Evolutionary conservation across 805 yeast species (phyloP), one percentile per base, ranked within the genome.

Genomic region (Candida nanaspora): DNA sequence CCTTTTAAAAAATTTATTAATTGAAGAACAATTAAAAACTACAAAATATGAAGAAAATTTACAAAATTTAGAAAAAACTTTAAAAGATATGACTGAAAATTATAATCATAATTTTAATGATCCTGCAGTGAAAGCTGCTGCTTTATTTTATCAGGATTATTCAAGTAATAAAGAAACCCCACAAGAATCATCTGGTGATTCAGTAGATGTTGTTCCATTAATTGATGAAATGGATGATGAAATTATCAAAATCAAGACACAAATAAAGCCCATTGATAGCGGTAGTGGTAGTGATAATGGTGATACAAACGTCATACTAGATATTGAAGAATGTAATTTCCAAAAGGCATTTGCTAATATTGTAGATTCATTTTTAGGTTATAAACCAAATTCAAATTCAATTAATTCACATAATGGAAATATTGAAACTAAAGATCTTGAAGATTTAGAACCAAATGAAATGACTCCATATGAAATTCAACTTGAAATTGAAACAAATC

Each of bases 101-200:
- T 88, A 84, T 60, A 86, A 87, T 51, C 86, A 84, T 37, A 83
- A 87, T 52, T 77, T 87, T 63, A 87, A 89, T 55, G 96, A 89
- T 61, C 76, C 78, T 7, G 94, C 89, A 0, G 96, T 89, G 16
- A 86, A 86, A 57, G 72, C 68, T 18, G 80, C 89, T 1, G 80
- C 87, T 15, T 65, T 72, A 16, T 63, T 65, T 0, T 82, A 60
- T 53, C 75, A 73, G 35, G 70, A 75, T 46, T 69, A 72, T 48
- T 48, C 59, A 8, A 70, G 74, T 10, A 70, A 71, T 46, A 59
- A 63, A 32, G 60, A 41, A 4, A 38, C 33, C 13, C 36, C n/a
- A 6, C 41, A 29, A n/a, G 41, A 44, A 14, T 11, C 18, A 14
- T n/a, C 25, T 14, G 21, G 22, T 16, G 30, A 34, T 9, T 13